Conservation (phyloP, 768 basidiomycete species). For the Pleurotus cornucopiae region DNA sequence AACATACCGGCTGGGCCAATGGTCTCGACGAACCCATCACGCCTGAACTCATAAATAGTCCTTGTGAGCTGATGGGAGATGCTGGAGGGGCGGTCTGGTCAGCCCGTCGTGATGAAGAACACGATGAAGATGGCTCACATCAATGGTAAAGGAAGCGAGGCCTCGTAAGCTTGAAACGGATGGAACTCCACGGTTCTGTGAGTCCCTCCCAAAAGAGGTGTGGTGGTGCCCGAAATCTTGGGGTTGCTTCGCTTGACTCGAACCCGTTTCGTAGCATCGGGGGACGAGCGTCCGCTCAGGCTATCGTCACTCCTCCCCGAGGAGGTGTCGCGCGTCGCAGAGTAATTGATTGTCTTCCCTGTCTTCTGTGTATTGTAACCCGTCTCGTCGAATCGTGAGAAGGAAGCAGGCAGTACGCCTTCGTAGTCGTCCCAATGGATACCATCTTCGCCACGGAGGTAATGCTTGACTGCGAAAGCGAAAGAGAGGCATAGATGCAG, state of each 20-base stretch:
- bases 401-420: conserved; percentile 61
- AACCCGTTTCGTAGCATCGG: conserved; percentile 64
- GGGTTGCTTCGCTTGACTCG: conserved; percentile 70
- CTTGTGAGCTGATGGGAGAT: conserved; percentile 80
- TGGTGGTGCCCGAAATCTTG: conserved; percentile 37
- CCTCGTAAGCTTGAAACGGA: conserved; percentile 43
- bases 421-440: conserved; percentile 62
- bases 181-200: conserved; percentile 60
- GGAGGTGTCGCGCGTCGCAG: conserved; percentile 31
- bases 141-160: conserved; percentile 78
- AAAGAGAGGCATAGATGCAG: conserved; percentile 69
- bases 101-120: too few species aligned
- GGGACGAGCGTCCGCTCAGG: conserved; percentile 29
- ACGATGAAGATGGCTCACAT: conserved; percentile 39
- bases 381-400: conserved; percentile 42
- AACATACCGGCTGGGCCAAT: conserved; percentile 80
- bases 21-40: conserved; percentile 80
- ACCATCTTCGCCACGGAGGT: conserved; percentile 83
- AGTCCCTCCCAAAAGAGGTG: conserved; percentile 59
- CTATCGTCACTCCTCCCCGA: conserved; percentile 19
- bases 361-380: conserved; percentile 33
- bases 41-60: conserved; percentile 66
- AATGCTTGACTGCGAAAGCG: conserved; percentile 74
- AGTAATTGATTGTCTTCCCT: conserved; percentile 33
- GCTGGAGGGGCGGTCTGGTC: conserved; percentile 27